Percentiles rank a stretch among this genome's conserved stretches.
Evolutionary conservation across 1,284 basidiomycete species (phyloP).

Genomic region (Melampsora larici-populina): DNA sequence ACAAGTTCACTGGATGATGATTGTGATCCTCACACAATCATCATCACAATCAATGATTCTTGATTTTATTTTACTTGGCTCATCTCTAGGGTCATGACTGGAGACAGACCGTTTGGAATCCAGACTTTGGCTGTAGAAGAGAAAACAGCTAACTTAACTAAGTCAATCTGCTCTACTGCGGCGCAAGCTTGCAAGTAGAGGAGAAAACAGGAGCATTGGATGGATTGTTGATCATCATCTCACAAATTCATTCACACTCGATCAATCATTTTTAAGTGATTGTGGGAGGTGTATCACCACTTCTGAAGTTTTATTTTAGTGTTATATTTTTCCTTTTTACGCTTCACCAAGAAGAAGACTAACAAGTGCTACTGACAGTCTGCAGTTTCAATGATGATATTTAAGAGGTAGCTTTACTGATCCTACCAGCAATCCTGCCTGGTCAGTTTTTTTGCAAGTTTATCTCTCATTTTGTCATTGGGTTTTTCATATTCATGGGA

Average conservation of each 20-base stretch:
- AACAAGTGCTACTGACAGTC: no score
- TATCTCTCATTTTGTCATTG: no score
- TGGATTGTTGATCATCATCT: constrained; percentile 18
- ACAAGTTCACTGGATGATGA: constrained; percentile 14
- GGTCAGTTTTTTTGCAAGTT: constrained; percentile 6
- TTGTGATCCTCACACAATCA: no score
- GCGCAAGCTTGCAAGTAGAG: no score
- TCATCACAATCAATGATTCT: constrained; percentile 23
- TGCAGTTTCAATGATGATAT: constrained; percentile 38
- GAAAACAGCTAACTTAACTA: no score
- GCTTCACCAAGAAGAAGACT: no score
- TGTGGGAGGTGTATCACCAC: constrained; percentile 26
- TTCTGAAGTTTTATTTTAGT: constrained; percentile 39
- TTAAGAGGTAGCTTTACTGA: constrained; percentile 15
- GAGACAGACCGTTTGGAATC: constrained; percentile 35
- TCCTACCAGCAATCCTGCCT: constrained; percentile 29
- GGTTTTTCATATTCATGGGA: no score
- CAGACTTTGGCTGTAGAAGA: constrained; percentile 24
- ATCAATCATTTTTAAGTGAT: constrained; percentile 38
- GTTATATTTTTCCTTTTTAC: neutral
- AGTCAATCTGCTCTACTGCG: no score
- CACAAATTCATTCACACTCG: constrained; percentile 6
- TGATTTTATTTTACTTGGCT: neutral
- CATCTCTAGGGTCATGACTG: constrained; percentile 22
- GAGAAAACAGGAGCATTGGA: no score